phyloP scores from a whole-genome alignment of 805 yeast species.

The Saturnispora bothae region DNA sequence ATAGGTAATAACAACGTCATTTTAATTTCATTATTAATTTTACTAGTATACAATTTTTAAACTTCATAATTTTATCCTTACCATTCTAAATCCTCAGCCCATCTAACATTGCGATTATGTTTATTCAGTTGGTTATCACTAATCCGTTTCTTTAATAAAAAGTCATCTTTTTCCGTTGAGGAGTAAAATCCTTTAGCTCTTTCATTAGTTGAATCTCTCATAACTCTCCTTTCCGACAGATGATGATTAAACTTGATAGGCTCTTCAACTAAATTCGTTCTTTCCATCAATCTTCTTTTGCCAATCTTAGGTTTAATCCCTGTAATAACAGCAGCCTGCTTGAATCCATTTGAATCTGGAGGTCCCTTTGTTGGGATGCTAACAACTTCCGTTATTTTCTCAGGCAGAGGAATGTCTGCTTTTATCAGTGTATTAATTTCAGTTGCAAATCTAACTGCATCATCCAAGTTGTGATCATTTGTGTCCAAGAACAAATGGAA shows the following conservation, averaged over 20 bases:
- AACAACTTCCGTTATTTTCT: conserved; percentile 44
- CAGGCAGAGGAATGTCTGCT: conserved; percentile 54
- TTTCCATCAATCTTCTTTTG: conserved; percentile 1
- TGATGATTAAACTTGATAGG: conserved; percentile 3
- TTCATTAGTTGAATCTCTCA: conserved; percentile 2
- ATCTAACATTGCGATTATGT: conserved; percentile 20
- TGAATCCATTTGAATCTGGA: conserved; percentile 19
- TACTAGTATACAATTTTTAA: no score
- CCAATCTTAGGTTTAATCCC: conserved; percentile 23
- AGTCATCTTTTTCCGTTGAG: conserved; percentile 19
- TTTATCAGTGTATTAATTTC: conserved; percentile 55
- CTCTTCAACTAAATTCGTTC: conserved; percentile 1
- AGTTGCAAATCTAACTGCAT: conserved; percentile 61
- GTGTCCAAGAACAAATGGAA: conserved; percentile 48
- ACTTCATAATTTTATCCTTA: no score
- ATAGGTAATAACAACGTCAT: background rate
- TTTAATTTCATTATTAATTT: no score
- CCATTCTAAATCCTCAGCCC: conserved; percentile 27
- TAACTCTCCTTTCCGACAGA: conserved; percentile 5
- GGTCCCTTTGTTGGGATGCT: conserved; percentile 41
- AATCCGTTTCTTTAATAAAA: conserved; percentile 11
- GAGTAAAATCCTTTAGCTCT: conserved; percentile 24
- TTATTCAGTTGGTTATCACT: background rate
- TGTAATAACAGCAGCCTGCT: conserved; percentile 28
- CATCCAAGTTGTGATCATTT: conserved; percentile 47